Evolutionary conservation across 768 basidiomycete genomes (phyloP).

Genomic region (Lentinula edodes): DNA sequence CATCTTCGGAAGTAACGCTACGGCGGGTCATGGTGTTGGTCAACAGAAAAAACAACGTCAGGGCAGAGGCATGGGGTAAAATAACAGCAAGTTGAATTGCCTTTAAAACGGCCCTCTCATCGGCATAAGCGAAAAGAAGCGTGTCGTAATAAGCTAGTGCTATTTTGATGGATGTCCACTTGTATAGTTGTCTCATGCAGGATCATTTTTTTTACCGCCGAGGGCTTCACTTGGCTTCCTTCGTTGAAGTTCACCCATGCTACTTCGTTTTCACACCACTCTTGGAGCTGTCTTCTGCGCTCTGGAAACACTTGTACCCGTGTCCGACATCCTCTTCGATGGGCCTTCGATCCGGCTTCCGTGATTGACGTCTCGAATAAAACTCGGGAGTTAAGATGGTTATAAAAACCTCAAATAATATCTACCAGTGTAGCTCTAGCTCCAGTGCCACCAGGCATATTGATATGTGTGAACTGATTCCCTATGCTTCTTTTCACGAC

Average conservation of each 20-base stretch:
- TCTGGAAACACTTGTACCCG: no score
- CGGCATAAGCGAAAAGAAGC: not conserved
- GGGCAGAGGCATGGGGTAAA: not conserved
- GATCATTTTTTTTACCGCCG: not conserved
- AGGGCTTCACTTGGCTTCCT: no score
- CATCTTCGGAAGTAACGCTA: constrained; percentile 15
- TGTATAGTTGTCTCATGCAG: not conserved
- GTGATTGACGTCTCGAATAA: not conserved
- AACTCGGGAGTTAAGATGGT: not conserved
- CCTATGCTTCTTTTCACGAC: not conserved
- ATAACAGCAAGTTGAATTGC: not conserved
- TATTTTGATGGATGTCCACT: not conserved
- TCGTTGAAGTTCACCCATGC: no score
- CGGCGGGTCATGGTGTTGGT: constrained; percentile 4
- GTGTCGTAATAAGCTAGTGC: not conserved
- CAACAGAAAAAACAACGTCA: not conserved
- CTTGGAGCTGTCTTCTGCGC: not conserved
- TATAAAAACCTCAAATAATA: no score
- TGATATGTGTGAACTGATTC: not conserved
- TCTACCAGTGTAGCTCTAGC: not conserved
- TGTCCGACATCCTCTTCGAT: not conserved
- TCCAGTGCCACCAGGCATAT: not conserved
- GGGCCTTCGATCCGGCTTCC: not conserved
- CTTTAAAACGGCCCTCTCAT: not conserved
- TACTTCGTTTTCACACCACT: not conserved